A percentile compares a stretch with the other conserved stretches of the same genome.
phyloP scores from a whole-genome alignment of 345 rosid species.

The Streptanthus diversifolius region DNA sequence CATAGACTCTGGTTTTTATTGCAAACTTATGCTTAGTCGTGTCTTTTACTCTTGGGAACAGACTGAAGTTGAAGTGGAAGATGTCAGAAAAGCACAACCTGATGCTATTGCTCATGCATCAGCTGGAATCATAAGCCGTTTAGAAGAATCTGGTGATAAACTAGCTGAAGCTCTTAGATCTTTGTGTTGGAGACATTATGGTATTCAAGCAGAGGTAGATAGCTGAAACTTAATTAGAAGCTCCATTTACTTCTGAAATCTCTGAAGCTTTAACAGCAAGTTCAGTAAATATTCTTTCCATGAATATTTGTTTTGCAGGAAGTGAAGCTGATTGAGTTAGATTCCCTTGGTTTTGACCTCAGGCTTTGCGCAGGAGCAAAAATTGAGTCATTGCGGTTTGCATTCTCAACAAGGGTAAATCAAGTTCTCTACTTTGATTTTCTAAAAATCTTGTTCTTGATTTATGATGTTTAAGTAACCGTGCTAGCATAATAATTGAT shows the following conservation, averaged over 20 bases:
- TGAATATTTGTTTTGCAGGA: slow-evolving; percentile 45
- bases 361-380: slow-evolving; percentile 86
- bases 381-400: slow-evolving; percentile 72
- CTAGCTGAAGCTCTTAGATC: slow-evolving; percentile 63
- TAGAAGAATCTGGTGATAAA: slow-evolving; percentile 70
- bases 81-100: slow-evolving; percentile 65
- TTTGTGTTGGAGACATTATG: slow-evolving; percentile 75
- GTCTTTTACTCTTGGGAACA: slow-evolving; percentile 33
- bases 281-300: too few relatives aligned
- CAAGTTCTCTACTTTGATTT: not conserved
- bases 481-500: not conserved
- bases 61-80: slow-evolving; percentile 76
- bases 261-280: too few relatives aligned
- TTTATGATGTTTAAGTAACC: not conserved
- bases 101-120: slow-evolving; percentile 76
- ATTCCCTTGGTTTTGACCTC: slow-evolving; percentile 77
- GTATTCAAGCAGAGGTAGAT: slow-evolving; percentile 84
- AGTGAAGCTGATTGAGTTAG: slow-evolving; percentile 56
- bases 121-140: slow-evolving; percentile 56
- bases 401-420: slow-evolving; percentile 67
- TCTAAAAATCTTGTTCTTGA: not conserved
- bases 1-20: not conserved
- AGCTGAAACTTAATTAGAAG: not conserved
- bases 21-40: slow-evolving; percentile 28
- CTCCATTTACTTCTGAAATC: not conserved